These are phyloP conservation scores for Leccinum disarticulatum DNA, from an alignment of 768 basidiomycete species.

Conservation along the genomic window DNA sequence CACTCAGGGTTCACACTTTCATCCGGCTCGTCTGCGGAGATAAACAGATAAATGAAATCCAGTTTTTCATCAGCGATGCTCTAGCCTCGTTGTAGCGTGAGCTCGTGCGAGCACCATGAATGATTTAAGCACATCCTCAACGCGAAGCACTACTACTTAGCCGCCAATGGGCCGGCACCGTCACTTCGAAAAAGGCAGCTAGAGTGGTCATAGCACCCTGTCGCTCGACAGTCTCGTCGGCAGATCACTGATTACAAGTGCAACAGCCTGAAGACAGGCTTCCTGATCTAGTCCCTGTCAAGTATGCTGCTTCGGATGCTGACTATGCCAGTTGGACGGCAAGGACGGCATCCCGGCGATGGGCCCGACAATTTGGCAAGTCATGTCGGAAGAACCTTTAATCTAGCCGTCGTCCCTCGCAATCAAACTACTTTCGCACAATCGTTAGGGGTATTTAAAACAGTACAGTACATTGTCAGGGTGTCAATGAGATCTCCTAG, in stretches of 20 bases:
- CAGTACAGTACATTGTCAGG: not conserved
- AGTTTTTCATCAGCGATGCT: constrained; percentile 6
- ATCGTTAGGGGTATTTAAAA: not conserved
- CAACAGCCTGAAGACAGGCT: not conserved
- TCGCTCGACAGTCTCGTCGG: not conserved
- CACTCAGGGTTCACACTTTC: constrained; percentile 1
- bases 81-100: constrained; percentile 7
- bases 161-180: constrained; percentile 13
- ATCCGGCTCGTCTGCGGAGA: constrained; percentile 24
- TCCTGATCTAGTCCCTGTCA: not conserved
- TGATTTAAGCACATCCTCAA: constrained; percentile 9
- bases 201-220: not conserved
- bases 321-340: not conserved
- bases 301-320: not conserved
- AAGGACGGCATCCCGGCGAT: not conserved
- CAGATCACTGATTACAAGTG: not conserved
- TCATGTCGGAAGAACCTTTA: not conserved
- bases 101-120: constrained; percentile 6
- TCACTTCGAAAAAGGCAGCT: constrained; percentile 7
- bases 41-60: constrained; percentile 18
- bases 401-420: constrained; percentile 1
- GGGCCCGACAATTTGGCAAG: not conserved
- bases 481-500: not conserved
- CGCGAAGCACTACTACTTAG: not conserved
- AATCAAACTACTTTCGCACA: constrained; percentile 11